A percentile compares a stretch with the other conserved stretches of the same genome.
Conservation (phyloP, 2,329 filamentous ascomycete genomes). For the Xylariaceae sp. region DNA sequence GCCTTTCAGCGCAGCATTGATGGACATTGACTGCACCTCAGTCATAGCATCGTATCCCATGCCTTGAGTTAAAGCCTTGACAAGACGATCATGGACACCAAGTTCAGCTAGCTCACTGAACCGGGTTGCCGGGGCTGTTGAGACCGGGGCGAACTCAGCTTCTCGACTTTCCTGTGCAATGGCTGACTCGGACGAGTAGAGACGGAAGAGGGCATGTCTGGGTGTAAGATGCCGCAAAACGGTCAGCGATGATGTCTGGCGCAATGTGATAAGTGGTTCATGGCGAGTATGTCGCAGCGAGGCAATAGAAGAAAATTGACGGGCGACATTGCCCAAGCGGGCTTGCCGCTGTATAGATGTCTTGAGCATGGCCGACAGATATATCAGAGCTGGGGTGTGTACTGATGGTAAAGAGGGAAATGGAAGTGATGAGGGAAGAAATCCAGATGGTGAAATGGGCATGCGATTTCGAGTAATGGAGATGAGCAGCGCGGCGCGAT, state of each 20-base stretch:
- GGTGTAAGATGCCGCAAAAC: constrained; percentile 16
- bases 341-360: constrained; percentile 39
- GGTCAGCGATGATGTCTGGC: constrained; percentile 13
- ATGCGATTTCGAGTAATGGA: not conserved
- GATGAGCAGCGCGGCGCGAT: constrained; percentile 11
- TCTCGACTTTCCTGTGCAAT: constrained; percentile 19
- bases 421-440: not conserved
- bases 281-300: constrained; percentile 27
- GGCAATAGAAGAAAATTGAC: constrained; percentile 34
- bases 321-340: constrained; percentile 37
- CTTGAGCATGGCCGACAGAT: constrained; percentile 34
- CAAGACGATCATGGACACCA: constrained; percentile 67
- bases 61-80: constrained; percentile 70
- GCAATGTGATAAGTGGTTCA: constrained; percentile 25
- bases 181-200: constrained; percentile 34
- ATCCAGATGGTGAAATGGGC: not conserved
- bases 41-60: constrained; percentile 89
- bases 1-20: constrained; percentile 79
- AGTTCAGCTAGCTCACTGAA: constrained; percentile 54
- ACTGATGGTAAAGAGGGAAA: not conserved
- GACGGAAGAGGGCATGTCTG: constrained; percentile 28
- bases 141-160: constrained; percentile 21
- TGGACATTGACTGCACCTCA: constrained; percentile 85
- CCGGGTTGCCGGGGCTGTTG: constrained; percentile 40
- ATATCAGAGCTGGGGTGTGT: constrained; percentile 5